These are phyloP conservation scores for Barnettozyma vustinii DNA, from an alignment of 805 yeast genomes.

Conservation along the genomic window DNA sequence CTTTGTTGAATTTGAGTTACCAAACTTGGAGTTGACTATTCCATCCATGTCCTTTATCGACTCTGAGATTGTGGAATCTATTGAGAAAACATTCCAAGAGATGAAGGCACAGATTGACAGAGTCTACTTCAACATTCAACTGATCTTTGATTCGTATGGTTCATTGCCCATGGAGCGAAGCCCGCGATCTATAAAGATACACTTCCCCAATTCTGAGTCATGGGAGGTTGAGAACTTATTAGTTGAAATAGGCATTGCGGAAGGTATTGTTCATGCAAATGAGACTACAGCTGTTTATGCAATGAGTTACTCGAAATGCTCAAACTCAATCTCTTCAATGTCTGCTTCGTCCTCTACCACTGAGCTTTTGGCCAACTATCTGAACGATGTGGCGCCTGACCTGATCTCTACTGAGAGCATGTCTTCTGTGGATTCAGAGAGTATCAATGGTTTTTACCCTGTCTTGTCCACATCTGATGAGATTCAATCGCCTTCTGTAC, in stretches of 20 bases:
- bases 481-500: slow-evolving; percentile 7
- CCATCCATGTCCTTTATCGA: slow-evolving; percentile 41
- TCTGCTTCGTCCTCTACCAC: neutral
- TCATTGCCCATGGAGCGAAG: slow-evolving; percentile 55
- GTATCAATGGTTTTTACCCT: slow-evolving; percentile 4
- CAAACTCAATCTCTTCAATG: slow-evolving; percentile 7
- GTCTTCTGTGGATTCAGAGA: slow-evolving; percentile 8
- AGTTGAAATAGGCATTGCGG: slow-evolving; percentile 51
- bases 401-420: slow-evolving; percentile 13
- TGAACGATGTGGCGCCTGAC: slow-evolving; percentile 20
- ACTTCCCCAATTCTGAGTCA: slow-evolving; percentile 67
- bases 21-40: slow-evolving; percentile 30
- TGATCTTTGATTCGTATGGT: slow-evolving; percentile 51
- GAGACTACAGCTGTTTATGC: slow-evolving; percentile 11
- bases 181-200: slow-evolving; percentile 43
- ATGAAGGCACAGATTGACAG: slow-evolving; percentile 38
- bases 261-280: slow-evolving; percentile 48
- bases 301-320: neutral
- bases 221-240: slow-evolving; percentile 51
- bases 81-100: slow-evolving; percentile 32
- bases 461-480: slow-evolving; percentile 6
- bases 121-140: slow-evolving; percentile 37
- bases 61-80: slow-evolving; percentile 35
- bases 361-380: slow-evolving; percentile 4
- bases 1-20: slow-evolving; percentile 53